Percentiles rank a stretch among this genome's conserved stretches.
Conservation (phyloP, 2,329 filamentous ascomycete genomes). For the Sordariomycetes sp. region DNA sequence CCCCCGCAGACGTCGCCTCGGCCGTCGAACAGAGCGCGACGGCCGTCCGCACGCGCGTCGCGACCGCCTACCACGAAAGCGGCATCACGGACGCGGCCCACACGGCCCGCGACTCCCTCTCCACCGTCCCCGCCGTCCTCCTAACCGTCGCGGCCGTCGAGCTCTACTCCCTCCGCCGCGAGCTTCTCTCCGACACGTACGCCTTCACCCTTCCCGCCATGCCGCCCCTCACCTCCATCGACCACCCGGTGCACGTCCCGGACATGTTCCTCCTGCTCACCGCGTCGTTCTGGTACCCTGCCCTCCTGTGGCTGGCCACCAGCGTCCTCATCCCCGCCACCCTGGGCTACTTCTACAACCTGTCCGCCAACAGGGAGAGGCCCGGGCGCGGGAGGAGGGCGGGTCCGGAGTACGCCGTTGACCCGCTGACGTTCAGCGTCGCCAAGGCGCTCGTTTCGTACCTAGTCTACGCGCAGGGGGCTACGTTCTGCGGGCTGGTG, state of each 20-base stretch:
- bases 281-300: slow-evolving; percentile 70
- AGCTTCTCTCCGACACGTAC: slow-evolving; percentile 59
- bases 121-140: slow-evolving; percentile 60
- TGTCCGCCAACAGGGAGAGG: slow-evolving; percentile 34
- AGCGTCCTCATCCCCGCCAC: slow-evolving; percentile 56
- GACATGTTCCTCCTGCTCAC: slow-evolving; percentile 72
- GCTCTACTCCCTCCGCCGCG: slow-evolving; percentile 52
- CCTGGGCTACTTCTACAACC: slow-evolving; percentile 81
- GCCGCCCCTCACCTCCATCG: slow-evolving; percentile 36
- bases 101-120: slow-evolving; percentile 54
- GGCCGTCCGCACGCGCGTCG: slow-evolving; percentile 52
- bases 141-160: slow-evolving; percentile 57
- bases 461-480: slow-evolving; percentile 61
- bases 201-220: slow-evolving; percentile 60
- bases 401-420: slow-evolving; percentile 47
- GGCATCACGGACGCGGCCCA: slow-evolving; percentile 54
- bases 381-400: slow-evolving; percentile 27
- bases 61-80: slow-evolving; percentile 49
- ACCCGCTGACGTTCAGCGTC: slow-evolving; percentile 84
- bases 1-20: slow-evolving; percentile 64
- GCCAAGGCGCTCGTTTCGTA: slow-evolving; percentile 73
- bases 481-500: slow-evolving; percentile 49
- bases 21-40: slow-evolving; percentile 61
- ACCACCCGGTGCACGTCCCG: slow-evolving; percentile 54
- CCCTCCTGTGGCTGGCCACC: slow-evolving; percentile 63